Conservation (phyloP, 345 rosid species). For the Firmiana major region DNA sequence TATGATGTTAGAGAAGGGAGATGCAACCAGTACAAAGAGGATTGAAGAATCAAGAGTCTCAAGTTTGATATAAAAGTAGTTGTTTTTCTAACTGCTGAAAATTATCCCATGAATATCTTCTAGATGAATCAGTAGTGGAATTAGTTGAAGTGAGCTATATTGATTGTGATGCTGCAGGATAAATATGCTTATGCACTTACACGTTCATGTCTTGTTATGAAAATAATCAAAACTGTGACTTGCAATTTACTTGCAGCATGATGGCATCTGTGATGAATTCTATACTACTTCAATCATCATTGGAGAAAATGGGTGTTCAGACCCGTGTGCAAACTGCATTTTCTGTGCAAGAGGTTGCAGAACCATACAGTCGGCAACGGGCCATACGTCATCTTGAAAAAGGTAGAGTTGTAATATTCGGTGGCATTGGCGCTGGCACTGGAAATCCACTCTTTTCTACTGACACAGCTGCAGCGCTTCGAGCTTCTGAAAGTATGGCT, state of each 20-base stretch:
- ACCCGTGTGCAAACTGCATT: constrained; percentile 75
- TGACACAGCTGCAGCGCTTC: constrained; percentile 83
- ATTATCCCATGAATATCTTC: background rate
- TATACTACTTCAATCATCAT: constrained; percentile 72
- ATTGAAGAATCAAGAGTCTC: background rate
- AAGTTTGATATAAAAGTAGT: background rate
- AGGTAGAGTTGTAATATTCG: constrained; percentile 91
- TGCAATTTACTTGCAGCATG: constrained; percentile 47
- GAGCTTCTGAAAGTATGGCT: constrained; percentile 78
- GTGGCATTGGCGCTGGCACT: constrained; percentile 82
- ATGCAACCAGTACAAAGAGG: background rate
- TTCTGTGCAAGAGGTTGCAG: constrained; percentile 68
- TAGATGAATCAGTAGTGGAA: background rate
- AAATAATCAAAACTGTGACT: constrained; percentile 1
- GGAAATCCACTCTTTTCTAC: constrained; percentile 90
- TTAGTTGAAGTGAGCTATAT: background rate
- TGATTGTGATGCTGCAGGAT: background rate
- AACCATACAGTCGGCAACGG: constrained; percentile 71
- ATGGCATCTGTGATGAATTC: constrained; percentile 96
- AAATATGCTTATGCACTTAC: background rate
- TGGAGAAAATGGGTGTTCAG: constrained; percentile 77
- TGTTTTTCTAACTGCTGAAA: background rate
- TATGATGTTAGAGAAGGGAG: background rate
- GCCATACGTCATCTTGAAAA: constrained; percentile 87
- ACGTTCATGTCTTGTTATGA: background rate